Evolutionary conservation across 2,329 filamentous ascomycete species (phyloP), one percentile per base, ranked within the genome.

Genomic region (Decorospora gaudefroyi): DNA sequence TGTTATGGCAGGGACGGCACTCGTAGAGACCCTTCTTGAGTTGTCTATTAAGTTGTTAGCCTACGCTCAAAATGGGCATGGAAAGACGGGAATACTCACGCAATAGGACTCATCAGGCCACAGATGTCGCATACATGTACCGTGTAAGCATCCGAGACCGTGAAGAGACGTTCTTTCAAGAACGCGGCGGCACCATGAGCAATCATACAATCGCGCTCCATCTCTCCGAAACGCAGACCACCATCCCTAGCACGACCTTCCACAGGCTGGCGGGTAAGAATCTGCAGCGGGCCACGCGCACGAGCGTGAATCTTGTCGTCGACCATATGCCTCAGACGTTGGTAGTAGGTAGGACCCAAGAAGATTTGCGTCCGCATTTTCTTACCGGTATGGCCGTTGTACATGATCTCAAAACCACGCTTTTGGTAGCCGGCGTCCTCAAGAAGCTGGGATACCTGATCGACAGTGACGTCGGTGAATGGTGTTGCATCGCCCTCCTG

Each of bases 151-250:
- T 99, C 93, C 39, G 90, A 96, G 36, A 99, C 93, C 70, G 97
- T 92, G 65, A 99, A 96, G 46, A 99, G 76, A 64, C 93, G 84
- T 78, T 99, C 93, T 76, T 99, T 99, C 67, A 99, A 76, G 81
- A 99, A 99, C 1, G 91, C 87, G 41, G 90, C 92, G 3, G 95
- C 93, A 69, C 93, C 93, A 71, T 99, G 95, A n/a, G 95, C 90
- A 77, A 99, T 99, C 93, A 99, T 99, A 72, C 93, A 99, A 83
- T 99, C 95, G 77, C 95, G 92, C 75, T 99, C 95, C 93, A 99
- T 99, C 79, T 99, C 93, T 85, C 93, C 93, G 83, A 99, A 99
- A 69, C 95, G 92, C 30, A 99, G 81, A 78, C 93, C 93, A 81
- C 93, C 93, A 70, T 99, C 95, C 74, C 95, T 81, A 3, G 93